These are phyloP conservation scores for Oxytropis ochrocephala DNA, from an alignment of 306 rosid species.

Conservation along the genomic window DNA sequence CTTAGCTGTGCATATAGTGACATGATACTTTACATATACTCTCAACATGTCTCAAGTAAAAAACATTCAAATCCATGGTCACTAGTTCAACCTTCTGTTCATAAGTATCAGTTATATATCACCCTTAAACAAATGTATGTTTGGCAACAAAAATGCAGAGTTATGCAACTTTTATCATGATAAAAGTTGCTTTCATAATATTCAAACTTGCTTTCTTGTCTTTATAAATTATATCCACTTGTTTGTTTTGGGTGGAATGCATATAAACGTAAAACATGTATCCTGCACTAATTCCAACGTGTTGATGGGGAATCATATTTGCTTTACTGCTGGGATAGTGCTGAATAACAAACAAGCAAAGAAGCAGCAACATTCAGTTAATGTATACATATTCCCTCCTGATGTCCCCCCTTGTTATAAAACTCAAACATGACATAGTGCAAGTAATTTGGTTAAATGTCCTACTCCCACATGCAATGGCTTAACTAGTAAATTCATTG, in stretches of 20 bases:
- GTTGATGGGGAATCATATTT: neutral
- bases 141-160: neutral
- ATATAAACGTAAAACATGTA: neutral
- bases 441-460: neutral
- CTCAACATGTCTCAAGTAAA: no score
- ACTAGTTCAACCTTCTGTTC: no score
- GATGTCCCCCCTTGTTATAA: neutral
- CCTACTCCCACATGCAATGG: conserved; percentile 15
- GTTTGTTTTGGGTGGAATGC: neutral
- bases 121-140: neutral
- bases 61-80: no score
- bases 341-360: conserved; percentile 4
- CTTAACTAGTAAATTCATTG: conserved; percentile 7
- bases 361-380: conserved; percentile 11
- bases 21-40: neutral
- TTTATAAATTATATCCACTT: neutral
- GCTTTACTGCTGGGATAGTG: neutral
- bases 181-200: neutral
- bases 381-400: neutral
- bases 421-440: neutral
- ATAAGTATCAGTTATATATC: no score
- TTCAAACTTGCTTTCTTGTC: neutral
- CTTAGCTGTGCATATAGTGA: neutral
- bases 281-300: neutral
- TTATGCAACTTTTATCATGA: neutral